A percentile compares a stretch with the other conserved stretches of the same genome.
phyloP scores from a whole-genome alignment of 768 basidiomycete genomes.

The Lentinula aciculospora region DNA sequence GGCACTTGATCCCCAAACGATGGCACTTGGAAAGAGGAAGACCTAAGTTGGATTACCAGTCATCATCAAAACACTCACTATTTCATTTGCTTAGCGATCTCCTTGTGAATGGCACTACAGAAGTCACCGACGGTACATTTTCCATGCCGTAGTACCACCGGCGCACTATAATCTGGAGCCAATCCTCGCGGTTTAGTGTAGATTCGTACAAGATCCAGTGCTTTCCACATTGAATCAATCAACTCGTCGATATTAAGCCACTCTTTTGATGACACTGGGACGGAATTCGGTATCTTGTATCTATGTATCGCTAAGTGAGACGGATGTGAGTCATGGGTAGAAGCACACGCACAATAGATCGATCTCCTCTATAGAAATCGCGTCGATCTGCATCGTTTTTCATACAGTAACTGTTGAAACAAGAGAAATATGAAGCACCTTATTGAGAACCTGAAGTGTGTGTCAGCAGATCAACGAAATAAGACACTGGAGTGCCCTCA shows the following conservation, averaged over 20 bases:
- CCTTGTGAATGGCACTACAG: slow-evolving; percentile 91
- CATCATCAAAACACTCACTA: slow-evolving; percentile 47
- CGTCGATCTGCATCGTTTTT: slow-evolving; percentile 68
- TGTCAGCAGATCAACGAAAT: not conserved
- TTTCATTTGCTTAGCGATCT: slow-evolving; percentile 97
- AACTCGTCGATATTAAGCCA: slow-evolving; percentile 98
- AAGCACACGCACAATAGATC: slow-evolving; percentile 65
- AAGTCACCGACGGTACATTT: slow-evolving; percentile 80
- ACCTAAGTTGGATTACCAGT: not conserved
- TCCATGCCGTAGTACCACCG: slow-evolving; percentile 77
- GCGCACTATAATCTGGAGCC: slow-evolving; percentile 83
- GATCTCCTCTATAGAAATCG: slow-evolving; percentile 96
- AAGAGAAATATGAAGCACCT: slow-evolving; percentile 39
- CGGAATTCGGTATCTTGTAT: slow-evolving; percentile 93
- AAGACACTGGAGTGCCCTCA: slow-evolving; percentile 31
- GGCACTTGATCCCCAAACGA: slow-evolving; percentile 97
- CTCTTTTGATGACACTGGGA: slow-evolving; percentile 88
- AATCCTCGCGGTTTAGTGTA: slow-evolving; percentile 95
- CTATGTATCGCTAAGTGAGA: slow-evolving; percentile 22
- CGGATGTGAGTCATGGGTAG: not conserved
- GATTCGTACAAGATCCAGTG: slow-evolving; percentile 87
- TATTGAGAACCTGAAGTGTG: slow-evolving; percentile 64
- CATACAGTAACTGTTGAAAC: not conserved
- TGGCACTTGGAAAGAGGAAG: slow-evolving; percentile 41
- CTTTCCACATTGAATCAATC: slow-evolving; percentile 88